Conservation (phyloP, 345 rosid genomes). For the Jatropha curcas region DNA sequence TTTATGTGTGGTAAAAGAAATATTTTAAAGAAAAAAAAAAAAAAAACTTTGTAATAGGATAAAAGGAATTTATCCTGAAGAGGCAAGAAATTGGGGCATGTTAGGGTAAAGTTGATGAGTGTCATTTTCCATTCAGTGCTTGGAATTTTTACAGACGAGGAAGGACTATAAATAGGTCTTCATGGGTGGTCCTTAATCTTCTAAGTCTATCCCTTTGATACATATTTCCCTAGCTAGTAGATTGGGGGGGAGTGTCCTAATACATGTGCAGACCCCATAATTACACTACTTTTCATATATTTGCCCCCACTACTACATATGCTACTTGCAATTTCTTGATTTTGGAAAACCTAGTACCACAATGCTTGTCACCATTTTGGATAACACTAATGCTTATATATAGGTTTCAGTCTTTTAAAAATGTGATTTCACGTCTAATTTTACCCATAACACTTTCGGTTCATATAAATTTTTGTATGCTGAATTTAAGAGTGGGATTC, state of each 20-base stretch:
- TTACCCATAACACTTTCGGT: too few species aligned
- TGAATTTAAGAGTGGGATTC: too few species aligned
- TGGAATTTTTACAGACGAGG: background rate
- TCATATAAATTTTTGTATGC: too few species aligned
- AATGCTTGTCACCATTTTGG: background rate
- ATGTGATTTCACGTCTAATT: too few species aligned
- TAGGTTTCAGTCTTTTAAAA: too few species aligned
- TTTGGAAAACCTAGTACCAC: conserved; percentile 1
- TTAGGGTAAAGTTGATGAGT: background rate
- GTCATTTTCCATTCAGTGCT: conserved; percentile 23
- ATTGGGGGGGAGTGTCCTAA: background rate
- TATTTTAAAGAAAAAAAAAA: too few species aligned
- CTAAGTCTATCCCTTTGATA: background rate
- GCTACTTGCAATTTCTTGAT: background rate
- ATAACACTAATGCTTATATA: too few species aligned
- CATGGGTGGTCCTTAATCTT: background rate
- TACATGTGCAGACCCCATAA: conserved; percentile 5
- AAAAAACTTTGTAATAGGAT: background rate
- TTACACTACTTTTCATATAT: background rate
- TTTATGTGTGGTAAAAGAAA: too few species aligned
- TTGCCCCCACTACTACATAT: background rate
- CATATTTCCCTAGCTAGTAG: conserved; percentile 7
- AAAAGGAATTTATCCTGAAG: background rate
- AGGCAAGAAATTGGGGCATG: background rate
- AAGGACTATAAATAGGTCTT: background rate